Evolutionary conservation across 768 basidiomycete genomes (phyloP), one percentile per base, ranked within the genome.

Genomic region (Lyophyllum semitale): DNA sequence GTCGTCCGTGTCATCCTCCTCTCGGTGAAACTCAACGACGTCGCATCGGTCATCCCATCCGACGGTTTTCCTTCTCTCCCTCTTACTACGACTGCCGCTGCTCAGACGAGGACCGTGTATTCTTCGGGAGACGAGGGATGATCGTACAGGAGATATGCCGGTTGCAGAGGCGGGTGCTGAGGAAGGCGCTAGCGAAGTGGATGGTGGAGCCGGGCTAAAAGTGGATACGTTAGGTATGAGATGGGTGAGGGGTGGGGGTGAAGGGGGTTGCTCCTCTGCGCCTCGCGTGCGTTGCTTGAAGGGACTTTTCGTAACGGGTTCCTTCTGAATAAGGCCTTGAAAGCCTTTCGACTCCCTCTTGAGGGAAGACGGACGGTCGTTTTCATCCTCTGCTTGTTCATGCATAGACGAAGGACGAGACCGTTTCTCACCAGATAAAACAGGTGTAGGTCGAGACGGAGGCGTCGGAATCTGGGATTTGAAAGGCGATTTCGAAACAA

Each of bases 401-500:
- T 85, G 79, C 74, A 92, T 83, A 8, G 88, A 90, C 20, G 77
- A 72, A 0, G 90, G 87, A 22, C 90, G 84, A 22, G 85, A 85
- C 0, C 90, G 79, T 65, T 92, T 91, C 73, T 91, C 90, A 20
- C 88, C 89, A 40, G 89, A 91, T 25, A 87, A n/a, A n/a, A n/a
- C n/a, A n/a, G n/a, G n/a, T n/a, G n/a, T n/a, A n/a, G n/a, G n/a
- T n/a, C n/a, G n/a, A n/a, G 78, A 71, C 3, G 79, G 69, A 30
- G 82, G 76, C n/a, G 77, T 75, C 45, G 83, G 77, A 23, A 83
- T 76, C 57, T 84, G 83, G 2, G 82, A 83, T 63, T 88, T 89
- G 76, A 94, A 94, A 9, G 91, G 91, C 11, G 92, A 94, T 61
- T 92, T 92, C 26, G 88, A 85, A 17, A 94, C 92, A 53, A 93